These are phyloP conservation scores for Neltuma alba DNA, from an alignment of 306 rosid genomes.

Conservation along the genomic window DNA sequence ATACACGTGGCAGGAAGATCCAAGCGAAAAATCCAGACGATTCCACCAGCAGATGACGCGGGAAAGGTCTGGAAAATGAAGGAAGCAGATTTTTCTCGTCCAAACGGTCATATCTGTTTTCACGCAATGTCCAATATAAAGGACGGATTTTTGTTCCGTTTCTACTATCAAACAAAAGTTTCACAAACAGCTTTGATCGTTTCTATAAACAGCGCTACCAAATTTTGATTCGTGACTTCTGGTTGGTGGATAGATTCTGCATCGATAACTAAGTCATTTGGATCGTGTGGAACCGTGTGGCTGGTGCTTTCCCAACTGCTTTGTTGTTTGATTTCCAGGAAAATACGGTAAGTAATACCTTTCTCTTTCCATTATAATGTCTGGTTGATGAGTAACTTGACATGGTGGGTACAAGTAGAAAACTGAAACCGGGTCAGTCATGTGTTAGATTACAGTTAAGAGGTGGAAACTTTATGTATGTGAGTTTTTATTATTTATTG, in stretches of 20 bases:
- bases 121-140: background rate
- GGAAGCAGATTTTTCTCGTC: background rate
- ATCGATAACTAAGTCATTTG: constrained; percentile 48
- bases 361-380: background rate
- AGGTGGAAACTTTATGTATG: background rate
- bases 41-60: background rate
- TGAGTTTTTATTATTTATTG: background rate
- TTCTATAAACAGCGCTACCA: constrained; percentile 11
- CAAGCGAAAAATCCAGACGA: background rate
- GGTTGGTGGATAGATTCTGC: constrained; percentile 61
- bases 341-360: constrained; percentile 38
- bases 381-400: background rate
- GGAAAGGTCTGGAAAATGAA: background rate
- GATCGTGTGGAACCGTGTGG: constrained; percentile 63
- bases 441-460: background rate
- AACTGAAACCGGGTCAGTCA: background rate
- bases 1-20: background rate
- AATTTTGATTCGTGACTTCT: background rate
- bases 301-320: constrained; percentile 14
- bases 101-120: background rate
- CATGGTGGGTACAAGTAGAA: background rate
- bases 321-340: background rate
- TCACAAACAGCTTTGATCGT: background rate
- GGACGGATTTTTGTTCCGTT: background rate
- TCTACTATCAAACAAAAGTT: background rate